Percentiles rank a stretch among this genome's conserved stretches.
These are phyloP conservation scores for Zychaea mexicana DNA, from an alignment of 371 early-diverging fungal genomes.

Conservation along the genomic window DNA sequence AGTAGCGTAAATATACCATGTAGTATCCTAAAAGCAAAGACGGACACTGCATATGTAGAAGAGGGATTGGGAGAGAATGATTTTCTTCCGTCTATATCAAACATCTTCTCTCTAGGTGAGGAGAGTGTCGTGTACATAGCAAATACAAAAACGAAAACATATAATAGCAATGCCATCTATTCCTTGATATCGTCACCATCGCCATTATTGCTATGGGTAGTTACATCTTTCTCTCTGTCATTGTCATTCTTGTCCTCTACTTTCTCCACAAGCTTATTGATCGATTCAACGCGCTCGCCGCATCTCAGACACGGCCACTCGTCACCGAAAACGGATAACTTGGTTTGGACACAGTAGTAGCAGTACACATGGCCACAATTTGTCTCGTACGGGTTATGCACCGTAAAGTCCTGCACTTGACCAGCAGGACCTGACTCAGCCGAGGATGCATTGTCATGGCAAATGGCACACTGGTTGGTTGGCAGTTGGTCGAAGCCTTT, in stretches of 20 bases:
- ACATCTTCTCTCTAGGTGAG: no score
- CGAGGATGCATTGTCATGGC: conserved; percentile 56
- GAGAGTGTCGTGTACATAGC: no score
- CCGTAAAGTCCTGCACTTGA: conserved; percentile 34
- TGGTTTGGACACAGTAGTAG: conserved; percentile 87
- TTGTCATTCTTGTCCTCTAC: not conserved
- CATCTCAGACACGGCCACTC: conserved; percentile 84
- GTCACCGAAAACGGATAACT: conserved; percentile 72
- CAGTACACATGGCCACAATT: conserved; percentile 86
- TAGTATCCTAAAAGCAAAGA: not conserved
- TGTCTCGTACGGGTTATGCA: conserved; percentile 75
- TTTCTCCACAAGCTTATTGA: conserved; percentile 46
- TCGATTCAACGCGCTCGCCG: conserved; percentile 61
- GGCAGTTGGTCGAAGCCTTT: conserved; percentile 66
- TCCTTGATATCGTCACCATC: not conserved
- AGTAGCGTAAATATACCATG: not conserved
- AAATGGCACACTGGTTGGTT: conserved; percentile 69
- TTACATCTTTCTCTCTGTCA: not conserved
- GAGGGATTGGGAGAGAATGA: no score
- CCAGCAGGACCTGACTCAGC: conserved; percentile 34
- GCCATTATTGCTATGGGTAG: not conserved
- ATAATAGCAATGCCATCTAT: no score
- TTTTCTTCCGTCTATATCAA: no score
- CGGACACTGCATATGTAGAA: not conserved
- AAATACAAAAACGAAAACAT: no score